Base-by-base conservation (phyloP, 1,284 basidiomycete species). In the Pterulicium gracile region DNA sequence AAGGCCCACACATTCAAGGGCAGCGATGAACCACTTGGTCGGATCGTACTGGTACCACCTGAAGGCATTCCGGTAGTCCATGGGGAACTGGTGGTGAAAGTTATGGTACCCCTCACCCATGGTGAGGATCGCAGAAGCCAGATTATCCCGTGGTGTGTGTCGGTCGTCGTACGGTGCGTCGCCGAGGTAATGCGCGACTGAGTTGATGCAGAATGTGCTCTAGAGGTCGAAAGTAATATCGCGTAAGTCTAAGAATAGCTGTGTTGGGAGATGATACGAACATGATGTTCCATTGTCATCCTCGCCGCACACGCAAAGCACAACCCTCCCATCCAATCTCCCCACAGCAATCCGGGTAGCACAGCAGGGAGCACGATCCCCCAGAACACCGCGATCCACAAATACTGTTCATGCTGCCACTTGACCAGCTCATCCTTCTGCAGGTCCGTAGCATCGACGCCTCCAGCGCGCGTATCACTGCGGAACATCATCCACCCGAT, bases 51-150 rank as follows among this genome's bases (percentile, higher is more conserved):
- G 79, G 56, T 75, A 78, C 77, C 75, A 81, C 52, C 74, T 68
- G 63, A 80, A 79, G 14, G 73, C 75, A 59, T 88, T 88, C 42
- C 86, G 73, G 66, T 84, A 89, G 62, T 89, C 87, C 78, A 81
- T 85, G 17, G 87, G 88, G 68, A 89, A 90, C 56, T 88, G 85
- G 56, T 86, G 88, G 62, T 90, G 88, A 64, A 93, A 93, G 63
- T 93, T 93, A 66, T 94, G 90, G 64, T 93, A 94, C 7, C 90
- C 90, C 68, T 94, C 90, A 13, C 91, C 90, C 69, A 92, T 81
- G 2, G 90, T 93, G 50, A 88, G 70, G 49, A 93, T 70, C 14
- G 91, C 90, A 21, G 90, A 91, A 50, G 94, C 58, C 56, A 92
- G 69, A 65, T 92, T 88, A 61, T 92, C 88, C 35, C 83, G 74